Evolutionary conservation across 116 monocot species (phyloP), one percentile per base, ranked within the genome.

Genomic region (Zostera marina): DNA sequence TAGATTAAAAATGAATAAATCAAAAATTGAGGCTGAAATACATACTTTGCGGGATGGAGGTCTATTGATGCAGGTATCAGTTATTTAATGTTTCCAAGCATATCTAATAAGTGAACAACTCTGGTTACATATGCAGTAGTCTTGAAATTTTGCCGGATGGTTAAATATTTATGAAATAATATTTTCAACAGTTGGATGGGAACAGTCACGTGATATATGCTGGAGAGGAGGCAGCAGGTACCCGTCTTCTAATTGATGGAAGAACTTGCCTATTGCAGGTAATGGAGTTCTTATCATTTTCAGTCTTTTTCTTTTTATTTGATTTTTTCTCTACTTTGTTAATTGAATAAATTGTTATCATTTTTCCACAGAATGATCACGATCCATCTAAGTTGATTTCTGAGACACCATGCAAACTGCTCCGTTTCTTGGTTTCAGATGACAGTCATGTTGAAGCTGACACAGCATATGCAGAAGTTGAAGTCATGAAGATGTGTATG

Each of bases 401-500:
- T 59, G 98, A 98, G 59, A 98, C 98, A 59, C 98, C 98, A 43
- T 98, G 98, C 83, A 98, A 98, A 58, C 76, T 98, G 58, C 80
- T 98, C 19, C 82, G 91, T 2, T 98, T 72, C 70, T 73, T 98
- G 73, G 83, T 98, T 61, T 48, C 78, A 15, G 91, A 98, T 79
- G 86, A 74, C 51, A 70, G 66, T 69, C 98, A 86, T 73, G 76
- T 90, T 14, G 98, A 98, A 11, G 72, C 90, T 47, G 85, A 98
- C 66, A 61, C 74, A 54, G 80, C 98, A 42, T 90, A 98, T 77
- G 98, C 79, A 17, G 98, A 98, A 66, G 98, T 98, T 72, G 98
- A 98, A 67, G 98, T 98, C 41, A 98, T 98, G 98, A 98, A 98
- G 58, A 98, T 98, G 98, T 98, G 98, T 71, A 90, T 98, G 98